A percentile compares a stretch with the other conserved stretches of the same genome.
phyloP scores from a whole-genome alignment of 345 rosid genomes.

The Psidium friedrichsthalianum region DNA sequence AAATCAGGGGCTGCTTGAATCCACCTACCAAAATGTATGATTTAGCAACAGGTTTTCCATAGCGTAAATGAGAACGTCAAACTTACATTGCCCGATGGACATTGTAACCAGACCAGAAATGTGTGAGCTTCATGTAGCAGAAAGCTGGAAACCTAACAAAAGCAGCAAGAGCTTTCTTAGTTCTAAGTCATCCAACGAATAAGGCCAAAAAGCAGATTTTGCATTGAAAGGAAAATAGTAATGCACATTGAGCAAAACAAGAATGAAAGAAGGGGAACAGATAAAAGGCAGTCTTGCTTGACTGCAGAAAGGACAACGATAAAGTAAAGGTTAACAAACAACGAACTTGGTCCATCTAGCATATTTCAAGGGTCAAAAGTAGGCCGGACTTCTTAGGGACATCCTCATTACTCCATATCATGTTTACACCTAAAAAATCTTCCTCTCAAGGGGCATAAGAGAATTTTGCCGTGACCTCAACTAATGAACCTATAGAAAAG shows the following conservation, averaged over 20 bases:
- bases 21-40: neutral
- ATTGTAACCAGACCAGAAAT: slow-evolving; percentile 67
- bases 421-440: neutral
- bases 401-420: neutral
- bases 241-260: neutral
- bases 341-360: neutral
- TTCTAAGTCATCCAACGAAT: neutral
- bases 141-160: slow-evolving; percentile 43
- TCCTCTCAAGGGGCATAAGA: neutral
- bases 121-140: slow-evolving; percentile 51
- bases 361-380: neutral
- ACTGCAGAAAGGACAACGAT: neutral
- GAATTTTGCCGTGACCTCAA: neutral
- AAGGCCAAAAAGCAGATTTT: neutral
- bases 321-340: neutral
- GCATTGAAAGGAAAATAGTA: neutral
- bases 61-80: neutral
- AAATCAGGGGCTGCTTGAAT: neutral
- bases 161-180: neutral
- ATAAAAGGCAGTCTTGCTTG: neutral
- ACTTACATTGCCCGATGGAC: slow-evolving; percentile 41
- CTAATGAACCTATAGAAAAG: neutral
- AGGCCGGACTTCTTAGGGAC: neutral
- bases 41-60: neutral
- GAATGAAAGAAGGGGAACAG: neutral